Evolutionary conservation across 495 filamentous ascomycete genomes (phyloP), one percentile per base, ranked within the genome.

Genomic region (Penicillium paradoxum): DNA sequence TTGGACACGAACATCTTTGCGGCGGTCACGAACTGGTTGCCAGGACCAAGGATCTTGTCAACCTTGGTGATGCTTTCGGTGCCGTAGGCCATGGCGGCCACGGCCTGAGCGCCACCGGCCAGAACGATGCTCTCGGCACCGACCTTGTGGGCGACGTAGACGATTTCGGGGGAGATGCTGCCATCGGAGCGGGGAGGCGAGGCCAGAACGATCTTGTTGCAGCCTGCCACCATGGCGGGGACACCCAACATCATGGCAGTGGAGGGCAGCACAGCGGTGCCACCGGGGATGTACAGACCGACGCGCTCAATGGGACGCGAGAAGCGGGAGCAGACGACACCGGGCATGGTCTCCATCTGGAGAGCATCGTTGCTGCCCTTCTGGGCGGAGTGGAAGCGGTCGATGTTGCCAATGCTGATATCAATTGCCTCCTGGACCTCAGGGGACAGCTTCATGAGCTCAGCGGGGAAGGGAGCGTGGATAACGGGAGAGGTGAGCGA

Each of bases 221-320:
- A 98, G n/a, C 93, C 95, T 11, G 93, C 93, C 4, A 97, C 93
- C 83, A 93, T 91, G 29, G 93, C 93, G 15, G 93, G 93, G 6
- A 97, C 93, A 63, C 93, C 93, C 22, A 98, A 80, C 93, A 98
- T 98, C 62, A 98, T 83, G 2, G 93, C 93, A 13, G 93, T 96
- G 42, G 90, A 95, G 4, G 93, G 93, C 13, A 98, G 80, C 11
- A 98, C 93, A 1, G 93, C 93, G 0, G 93, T 98, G 45, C 93
- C 93, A 49, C 93, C 93, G 8, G 93, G 93, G 8, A 98, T 84
- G 67, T 98, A 98, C 38, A 96, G 80, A 48, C 93, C 93, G 27
- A 98, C 93, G 15, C 90, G 79, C 67, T 97, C 93, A 53, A 98
- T 97, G 0, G 93, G 83, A 2, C 95, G 79, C 2, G 87, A 86